phyloP scores from a whole-genome alignment of 2,329 filamentous ascomycete genomes.

The Periconia sp. region DNA sequence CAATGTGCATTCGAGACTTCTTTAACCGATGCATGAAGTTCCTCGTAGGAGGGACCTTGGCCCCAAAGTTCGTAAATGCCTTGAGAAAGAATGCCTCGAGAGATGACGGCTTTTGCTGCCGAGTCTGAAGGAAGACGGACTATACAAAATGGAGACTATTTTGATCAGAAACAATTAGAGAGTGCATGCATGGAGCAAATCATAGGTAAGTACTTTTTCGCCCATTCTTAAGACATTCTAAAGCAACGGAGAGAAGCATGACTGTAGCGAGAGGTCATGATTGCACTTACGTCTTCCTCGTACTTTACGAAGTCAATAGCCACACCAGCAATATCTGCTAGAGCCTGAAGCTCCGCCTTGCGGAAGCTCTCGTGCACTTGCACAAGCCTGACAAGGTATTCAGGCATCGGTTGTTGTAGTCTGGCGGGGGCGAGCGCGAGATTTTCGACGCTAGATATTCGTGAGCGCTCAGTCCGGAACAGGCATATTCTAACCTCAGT shows the following conservation, averaged over 20 bases:
- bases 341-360: constrained; percentile 78
- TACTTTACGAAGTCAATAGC: constrained; percentile 78
- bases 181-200: neutral
- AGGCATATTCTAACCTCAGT: neutral
- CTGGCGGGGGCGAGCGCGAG: neutral
- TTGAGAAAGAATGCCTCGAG: constrained; percentile 80
- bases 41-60: constrained; percentile 67
- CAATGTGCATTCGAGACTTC: constrained; percentile 67
- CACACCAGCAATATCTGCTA: constrained; percentile 73
- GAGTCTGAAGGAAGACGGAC: constrained; percentile 69
- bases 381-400: constrained; percentile 88
- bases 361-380: constrained; percentile 94
- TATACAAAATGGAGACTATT: constrained; percentile 86
- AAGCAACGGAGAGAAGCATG: too few relatives aligned
- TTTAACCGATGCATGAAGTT: constrained; percentile 71
- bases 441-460: neutral
- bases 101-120: constrained; percentile 70
- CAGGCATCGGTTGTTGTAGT: too few relatives aligned
- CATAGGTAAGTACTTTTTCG: neutral
- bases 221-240: constrained; percentile 5
- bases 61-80: constrained; percentile 92
- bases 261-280: too few relatives aligned
- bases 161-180: constrained; percentile 17
- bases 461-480: neutral
- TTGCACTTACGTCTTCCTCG: constrained; percentile 68